These are phyloP conservation scores for Cyberlindnera saturnus DNA, from an alignment of 805 yeast genomes.

Conservation along the genomic window DNA sequence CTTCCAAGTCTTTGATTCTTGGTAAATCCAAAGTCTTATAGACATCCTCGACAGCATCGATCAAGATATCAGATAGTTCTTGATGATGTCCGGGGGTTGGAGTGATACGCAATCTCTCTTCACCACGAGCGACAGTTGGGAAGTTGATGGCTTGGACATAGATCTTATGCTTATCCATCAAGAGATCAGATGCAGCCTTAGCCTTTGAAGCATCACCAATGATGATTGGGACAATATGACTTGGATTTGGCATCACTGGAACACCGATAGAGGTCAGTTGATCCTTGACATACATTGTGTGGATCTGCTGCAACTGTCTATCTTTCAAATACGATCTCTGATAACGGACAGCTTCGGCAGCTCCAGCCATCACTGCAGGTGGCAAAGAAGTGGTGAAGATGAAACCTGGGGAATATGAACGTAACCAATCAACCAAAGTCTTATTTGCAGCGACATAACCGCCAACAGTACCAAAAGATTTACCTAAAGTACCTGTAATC, in stretches of 20 bases:
- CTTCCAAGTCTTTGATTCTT: slow-evolving; percentile 72
- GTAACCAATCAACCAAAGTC: slow-evolving; percentile 84
- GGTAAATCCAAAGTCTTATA: slow-evolving; percentile 70
- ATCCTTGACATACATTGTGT: slow-evolving; percentile 79
- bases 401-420: slow-evolving; percentile 96
- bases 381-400: slow-evolving; percentile 96
- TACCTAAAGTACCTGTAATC: slow-evolving; percentile 96
- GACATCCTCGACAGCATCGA: slow-evolving; percentile 74
- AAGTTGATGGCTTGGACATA: slow-evolving; percentile 98
- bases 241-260: slow-evolving; percentile 96
- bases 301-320: slow-evolving; percentile 78
- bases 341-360: slow-evolving; percentile 78
- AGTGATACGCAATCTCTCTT: slow-evolving; percentile 95
- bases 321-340: slow-evolving; percentile 73
- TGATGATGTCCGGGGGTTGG: slow-evolving; percentile 96
- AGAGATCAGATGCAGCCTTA: slow-evolving; percentile 82
- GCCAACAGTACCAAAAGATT: slow-evolving; percentile 95
- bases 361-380: slow-evolving; percentile 97
- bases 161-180: slow-evolving; percentile 77
- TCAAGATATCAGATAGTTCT: slow-evolving; percentile 67
- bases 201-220: slow-evolving; percentile 94
- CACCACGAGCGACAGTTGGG: slow-evolving; percentile 96
- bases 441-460: slow-evolving; percentile 93
- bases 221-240: slow-evolving; percentile 93
- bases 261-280: slow-evolving; percentile 65